Evolutionary conservation across 2,329 filamentous ascomycete genomes (phyloP).

Genomic region (Aspergillus puulaauensis): DNA sequence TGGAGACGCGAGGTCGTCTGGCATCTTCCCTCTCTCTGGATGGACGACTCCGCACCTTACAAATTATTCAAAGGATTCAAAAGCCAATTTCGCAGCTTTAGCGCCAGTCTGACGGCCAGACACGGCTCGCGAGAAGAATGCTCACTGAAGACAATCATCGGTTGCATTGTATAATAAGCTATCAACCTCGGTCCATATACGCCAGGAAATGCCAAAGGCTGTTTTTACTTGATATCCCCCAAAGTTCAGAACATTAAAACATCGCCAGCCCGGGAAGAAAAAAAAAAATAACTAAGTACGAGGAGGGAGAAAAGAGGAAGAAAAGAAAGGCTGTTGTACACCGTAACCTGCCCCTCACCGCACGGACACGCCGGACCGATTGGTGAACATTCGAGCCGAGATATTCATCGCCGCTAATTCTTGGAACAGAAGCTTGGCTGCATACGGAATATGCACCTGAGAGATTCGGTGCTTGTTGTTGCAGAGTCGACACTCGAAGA

Average conservation of each 20-base stretch:
- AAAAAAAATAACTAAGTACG: slow-evolving; percentile 2
- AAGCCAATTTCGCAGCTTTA: slow-evolving; percentile 1
- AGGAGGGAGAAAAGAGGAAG: slow-evolving; percentile 10
- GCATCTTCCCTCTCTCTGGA: not conserved
- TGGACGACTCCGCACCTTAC: not conserved
- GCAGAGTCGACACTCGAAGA: slow-evolving; percentile 95
- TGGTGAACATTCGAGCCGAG: slow-evolving; percentile 94
- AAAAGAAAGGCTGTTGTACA: slow-evolving; percentile 7
- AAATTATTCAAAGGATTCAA: not conserved
- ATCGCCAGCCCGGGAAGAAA: slow-evolving; percentile 10
- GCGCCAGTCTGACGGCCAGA: not conserved
- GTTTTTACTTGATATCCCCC: slow-evolving; percentile 17
- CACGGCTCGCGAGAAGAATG: not conserved
- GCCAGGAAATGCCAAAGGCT: slow-evolving; percentile 27
- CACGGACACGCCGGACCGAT: slow-evolving; percentile 49
- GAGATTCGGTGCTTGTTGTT: slow-evolving; percentile 99
- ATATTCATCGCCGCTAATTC: slow-evolving; percentile 99
- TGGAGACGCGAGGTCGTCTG: not conserved
- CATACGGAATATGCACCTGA: slow-evolving; percentile 96
- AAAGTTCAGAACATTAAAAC: slow-evolving; percentile 12
- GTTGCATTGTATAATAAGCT: slow-evolving; percentile 8
- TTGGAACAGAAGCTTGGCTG: slow-evolving; percentile 97
- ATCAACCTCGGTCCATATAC: slow-evolving; percentile 20
- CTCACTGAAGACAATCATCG: slow-evolving; percentile 3
- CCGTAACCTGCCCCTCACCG: slow-evolving; percentile 28